Evolutionary conservation across 2,329 filamentous ascomycete genomes (phyloP).

Genomic region (Fusarium chuoi): DNA sequence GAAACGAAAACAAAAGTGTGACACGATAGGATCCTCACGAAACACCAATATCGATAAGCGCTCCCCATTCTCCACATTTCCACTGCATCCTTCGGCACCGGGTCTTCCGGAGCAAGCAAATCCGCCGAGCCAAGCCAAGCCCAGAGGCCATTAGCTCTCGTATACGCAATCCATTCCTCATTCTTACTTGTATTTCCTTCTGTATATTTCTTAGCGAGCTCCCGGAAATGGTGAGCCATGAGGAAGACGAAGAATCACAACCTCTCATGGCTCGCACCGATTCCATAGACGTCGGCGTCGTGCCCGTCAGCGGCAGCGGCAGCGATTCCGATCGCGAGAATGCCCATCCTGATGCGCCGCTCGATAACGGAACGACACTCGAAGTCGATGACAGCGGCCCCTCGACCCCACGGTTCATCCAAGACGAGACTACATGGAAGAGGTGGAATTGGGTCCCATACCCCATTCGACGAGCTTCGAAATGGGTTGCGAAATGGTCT

Average conservation of each 20-base stretch:
- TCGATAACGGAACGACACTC: constrained; percentile 51
- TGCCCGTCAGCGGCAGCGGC: constrained; percentile 36
- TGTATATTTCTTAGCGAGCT: background rate
- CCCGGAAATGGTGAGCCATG: constrained; percentile 46
- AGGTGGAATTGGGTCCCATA: constrained; percentile 69
- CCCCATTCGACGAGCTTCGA: constrained; percentile 59
- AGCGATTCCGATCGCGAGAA: constrained; percentile 20
- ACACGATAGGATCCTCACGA: constrained; percentile 10
- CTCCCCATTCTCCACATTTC: constrained; percentile 22
- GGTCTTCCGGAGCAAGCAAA: constrained; percentile 28
- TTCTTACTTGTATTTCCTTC: background rate
- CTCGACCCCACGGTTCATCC: constrained; percentile 69
- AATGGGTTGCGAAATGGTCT: constrained; percentile 60
- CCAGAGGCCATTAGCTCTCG: background rate
- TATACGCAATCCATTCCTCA: constrained; percentile 13
- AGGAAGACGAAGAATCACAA: constrained; percentile 50
- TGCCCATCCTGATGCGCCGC: constrained; percentile 56
- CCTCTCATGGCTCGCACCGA: constrained; percentile 53
- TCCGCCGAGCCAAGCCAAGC: constrained; percentile 26
- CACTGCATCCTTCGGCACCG: constrained; percentile 19
- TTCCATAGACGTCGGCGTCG: constrained; percentile 40
- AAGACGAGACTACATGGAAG: constrained; percentile 61
- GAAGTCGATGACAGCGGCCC: constrained; percentile 57
- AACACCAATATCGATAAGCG: constrained; percentile 21
- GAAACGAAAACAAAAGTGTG: constrained; percentile 8